Base-by-base conservation (phyloP, 1,284 basidiomycete species). In the Marasmius sp. region DNA sequence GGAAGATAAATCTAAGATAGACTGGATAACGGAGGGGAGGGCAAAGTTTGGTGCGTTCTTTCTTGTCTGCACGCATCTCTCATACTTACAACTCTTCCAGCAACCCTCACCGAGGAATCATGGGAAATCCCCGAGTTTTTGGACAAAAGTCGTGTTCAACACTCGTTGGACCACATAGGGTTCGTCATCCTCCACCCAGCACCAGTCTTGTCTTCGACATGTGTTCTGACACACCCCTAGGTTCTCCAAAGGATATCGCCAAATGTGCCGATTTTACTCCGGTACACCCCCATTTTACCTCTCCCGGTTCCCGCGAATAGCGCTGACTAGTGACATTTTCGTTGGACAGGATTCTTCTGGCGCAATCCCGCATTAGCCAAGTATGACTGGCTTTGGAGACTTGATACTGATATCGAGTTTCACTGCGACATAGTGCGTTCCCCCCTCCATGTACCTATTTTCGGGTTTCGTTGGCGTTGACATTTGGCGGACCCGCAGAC, bases 191-290 rank as follows among this genome's bases (percentile, higher is more conserved):
- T 33, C 10, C 14, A 20, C 27, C 14, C 20, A 22, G 18, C 37
- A 10, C 16, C 38, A 18, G 12, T 60, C 3, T 22, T 27, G 2
- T 27, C 27, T 27, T 27, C 27, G 27, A 27, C 27, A 27, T 27
- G 27, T 27, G 27, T 27, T 27, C 27, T 27, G 27, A 27, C 27
- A 27, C 27, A 27, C 27, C 27, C 27, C 27, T 27, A 27, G 27
- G 9, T 72, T 71, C 58, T 68, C 67, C 0, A 62, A 62, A 10
- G 70, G 69, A 27, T 72, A 72, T 61, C 66, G 71, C 11, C 65
- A 70, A 18, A 72, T 72, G 71, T 72, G 71, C 58, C 65, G 71
- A 50, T 72, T 66, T 49, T 72, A 71, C 48, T 72, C 71, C 57
- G 71, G 70, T 71, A 47, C 33, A 34, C 50, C 7, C 45, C 10